Percentiles rank a stretch among this genome's conserved stretches.
phyloP scores from a whole-genome alignment of 768 basidiomycete genomes.

The Boletus rubescentipes region DNA sequence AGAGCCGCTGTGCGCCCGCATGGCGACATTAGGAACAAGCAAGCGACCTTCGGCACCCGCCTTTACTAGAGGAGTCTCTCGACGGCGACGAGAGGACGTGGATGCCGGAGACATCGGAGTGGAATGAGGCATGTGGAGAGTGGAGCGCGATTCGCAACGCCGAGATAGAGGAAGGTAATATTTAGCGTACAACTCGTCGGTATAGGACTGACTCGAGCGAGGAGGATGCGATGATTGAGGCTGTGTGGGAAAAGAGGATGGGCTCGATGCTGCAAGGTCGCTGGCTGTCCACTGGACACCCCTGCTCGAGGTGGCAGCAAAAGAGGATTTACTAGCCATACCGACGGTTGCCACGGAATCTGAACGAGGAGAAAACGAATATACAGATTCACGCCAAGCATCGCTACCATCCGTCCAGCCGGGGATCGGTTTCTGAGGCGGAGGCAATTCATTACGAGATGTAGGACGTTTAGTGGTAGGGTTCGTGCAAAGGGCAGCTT shows the following conservation, averaged over 20 bases:
- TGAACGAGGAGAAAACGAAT: slow-evolving; percentile 48
- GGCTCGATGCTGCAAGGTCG: slow-evolving; percentile 23
- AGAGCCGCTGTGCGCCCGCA: slow-evolving; percentile 34
- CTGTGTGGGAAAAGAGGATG: slow-evolving; percentile 27
- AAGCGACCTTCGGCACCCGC: slow-evolving; percentile 65
- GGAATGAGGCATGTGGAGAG: slow-evolving; percentile 38
- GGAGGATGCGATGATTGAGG: slow-evolving; percentile 23
- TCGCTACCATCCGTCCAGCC: slow-evolving; percentile 71
- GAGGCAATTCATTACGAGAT: slow-evolving; percentile 33
- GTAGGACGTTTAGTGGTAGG: slow-evolving; percentile 38
- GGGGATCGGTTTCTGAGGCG: slow-evolving; percentile 46
- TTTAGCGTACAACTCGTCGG: slow-evolving; percentile 52
- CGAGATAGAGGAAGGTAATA: slow-evolving; percentile 57
- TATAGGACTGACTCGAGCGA: slow-evolving; percentile 32
- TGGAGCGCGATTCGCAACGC: slow-evolving; percentile 51
- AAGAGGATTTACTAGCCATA: slow-evolving; percentile 37
- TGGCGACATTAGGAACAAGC: slow-evolving; percentile 48
- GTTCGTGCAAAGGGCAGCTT: slow-evolving; percentile 43
- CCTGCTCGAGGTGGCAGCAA: slow-evolving; percentile 50
- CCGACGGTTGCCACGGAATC: slow-evolving; percentile 33
- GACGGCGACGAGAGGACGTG: slow-evolving; percentile 36
- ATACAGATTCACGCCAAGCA: slow-evolving; percentile 67
- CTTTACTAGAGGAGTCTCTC: slow-evolving; percentile 56
- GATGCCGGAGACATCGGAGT: slow-evolving; percentile 36
- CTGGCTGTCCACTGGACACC: slow-evolving; percentile 51